These are phyloP conservation scores for Neocucurbitaria cava DNA, from an alignment of 2,329 filamentous ascomycete genomes.

Conservation along the genomic window DNA sequence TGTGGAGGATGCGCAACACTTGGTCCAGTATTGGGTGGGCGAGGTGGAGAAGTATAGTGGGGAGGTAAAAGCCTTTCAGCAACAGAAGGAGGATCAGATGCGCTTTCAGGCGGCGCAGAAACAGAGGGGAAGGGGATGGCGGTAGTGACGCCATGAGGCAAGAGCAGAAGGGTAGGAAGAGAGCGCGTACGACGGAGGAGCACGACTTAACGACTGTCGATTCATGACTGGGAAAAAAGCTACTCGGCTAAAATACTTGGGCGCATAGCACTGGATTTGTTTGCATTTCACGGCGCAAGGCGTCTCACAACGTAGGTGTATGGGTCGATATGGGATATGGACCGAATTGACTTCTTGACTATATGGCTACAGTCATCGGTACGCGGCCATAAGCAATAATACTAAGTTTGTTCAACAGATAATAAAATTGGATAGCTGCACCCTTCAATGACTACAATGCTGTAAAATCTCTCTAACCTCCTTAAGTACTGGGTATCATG, in stretches of 20 bases:
- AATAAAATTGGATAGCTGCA: neutral
- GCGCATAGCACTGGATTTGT: neutral
- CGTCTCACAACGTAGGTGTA: neutral
- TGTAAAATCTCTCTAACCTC: neutral
- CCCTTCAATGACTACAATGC: neutral
- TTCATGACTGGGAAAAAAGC: neutral
- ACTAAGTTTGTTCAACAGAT: neutral
- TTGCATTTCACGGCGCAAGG: conserved; percentile 4
- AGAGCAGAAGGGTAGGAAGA: neutral
- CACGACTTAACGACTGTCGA: neutral
- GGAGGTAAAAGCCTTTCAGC: conserved; percentile 35
- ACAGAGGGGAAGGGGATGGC: conserved; percentile 18
- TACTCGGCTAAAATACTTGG: neutral
- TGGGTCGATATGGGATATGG: neutral
- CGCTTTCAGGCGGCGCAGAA: conserved; percentile 27
- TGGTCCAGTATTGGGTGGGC: conserved; percentile 47
- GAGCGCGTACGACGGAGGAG: neutral
- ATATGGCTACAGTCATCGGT: neutral
- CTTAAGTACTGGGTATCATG: neutral
- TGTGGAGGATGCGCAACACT: conserved; percentile 61
- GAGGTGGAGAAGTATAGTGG: conserved; percentile 48
- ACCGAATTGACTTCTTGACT: neutral
- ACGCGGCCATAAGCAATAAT: neutral
- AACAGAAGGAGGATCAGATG: conserved; percentile 35
- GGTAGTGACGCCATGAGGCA: neutral